A percentile compares a stretch with the other conserved stretches of the same genome.
Evolutionary conservation across 345 rosid species (phyloP).

Genomic region (Toxicodendron radicans): DNA sequence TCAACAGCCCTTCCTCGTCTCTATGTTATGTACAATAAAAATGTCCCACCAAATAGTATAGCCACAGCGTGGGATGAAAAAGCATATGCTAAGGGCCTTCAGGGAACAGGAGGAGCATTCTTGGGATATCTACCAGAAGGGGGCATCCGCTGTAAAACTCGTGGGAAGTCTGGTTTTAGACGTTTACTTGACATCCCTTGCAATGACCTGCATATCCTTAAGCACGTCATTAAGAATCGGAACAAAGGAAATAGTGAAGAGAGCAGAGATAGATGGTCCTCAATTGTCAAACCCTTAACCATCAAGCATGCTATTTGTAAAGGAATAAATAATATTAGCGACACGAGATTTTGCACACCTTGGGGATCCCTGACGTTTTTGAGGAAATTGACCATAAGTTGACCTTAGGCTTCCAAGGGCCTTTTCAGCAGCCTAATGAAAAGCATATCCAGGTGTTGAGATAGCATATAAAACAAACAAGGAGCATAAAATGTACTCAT

Average conservation of each 20-base stretch:
- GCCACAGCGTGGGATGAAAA: not conserved
- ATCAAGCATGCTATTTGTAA: not conserved
- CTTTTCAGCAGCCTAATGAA: constrained; percentile 81
- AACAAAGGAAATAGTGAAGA: not conserved
- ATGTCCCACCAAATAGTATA: not conserved
- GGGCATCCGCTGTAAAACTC: constrained; percentile 67
- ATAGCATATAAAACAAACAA: not conserved
- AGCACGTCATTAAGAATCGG: not conserved
- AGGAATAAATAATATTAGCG: not conserved
- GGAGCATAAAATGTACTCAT: constrained; percentile 2
- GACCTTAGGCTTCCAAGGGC: constrained; percentile 71
- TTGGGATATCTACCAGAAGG: constrained; percentile 76
- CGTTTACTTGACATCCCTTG: constrained; percentile 75
- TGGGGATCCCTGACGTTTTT: constrained; percentile 76
- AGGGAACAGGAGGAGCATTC: constrained; percentile 58
- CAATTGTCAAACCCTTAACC: not conserved
- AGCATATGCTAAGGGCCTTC: constrained; percentile 12
- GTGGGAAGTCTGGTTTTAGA: constrained; percentile 63
- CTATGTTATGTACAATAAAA: constrained; percentile 19
- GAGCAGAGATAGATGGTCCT: not conserved
- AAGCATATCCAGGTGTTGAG: constrained; percentile 18
- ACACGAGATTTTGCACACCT: constrained; percentile 50
- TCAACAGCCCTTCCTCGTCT: constrained; percentile 9
- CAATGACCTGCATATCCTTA: constrained; percentile 34
- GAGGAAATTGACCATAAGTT: constrained; percentile 60